Evolutionary conservation across 2,329 filamentous ascomycete genomes (phyloP).

Genomic region (Trichoderma lentiforme): DNA sequence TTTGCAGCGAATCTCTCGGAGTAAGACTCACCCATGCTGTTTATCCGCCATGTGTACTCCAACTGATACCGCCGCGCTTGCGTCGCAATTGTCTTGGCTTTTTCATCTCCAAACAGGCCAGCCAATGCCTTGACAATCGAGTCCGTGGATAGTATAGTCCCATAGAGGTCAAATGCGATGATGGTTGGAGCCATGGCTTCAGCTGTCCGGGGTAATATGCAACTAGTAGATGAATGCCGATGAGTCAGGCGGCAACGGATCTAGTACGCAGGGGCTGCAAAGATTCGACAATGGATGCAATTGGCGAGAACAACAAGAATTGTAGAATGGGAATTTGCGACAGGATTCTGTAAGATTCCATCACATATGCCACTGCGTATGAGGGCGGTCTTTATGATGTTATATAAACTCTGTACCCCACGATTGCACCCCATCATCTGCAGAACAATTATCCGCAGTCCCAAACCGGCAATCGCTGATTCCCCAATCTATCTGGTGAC

Average conservation of each 20-base stretch:
- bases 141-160: constrained; percentile 68
- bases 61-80: constrained; percentile 68
- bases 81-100: constrained; percentile 54
- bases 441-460: constrained; percentile 4
- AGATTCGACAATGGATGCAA: neutral
- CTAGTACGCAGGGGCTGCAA: neutral
- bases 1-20: neutral
- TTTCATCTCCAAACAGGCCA: constrained; percentile 54
- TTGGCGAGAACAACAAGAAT: neutral
- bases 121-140: constrained; percentile 62
- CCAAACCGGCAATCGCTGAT: neutral
- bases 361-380: neutral
- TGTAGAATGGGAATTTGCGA: neutral
- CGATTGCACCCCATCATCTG: neutral
- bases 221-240: constrained; percentile 4
- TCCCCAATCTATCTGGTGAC: neutral
- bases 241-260: constrained; percentile 17
- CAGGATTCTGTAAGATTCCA: constrained; percentile 4
- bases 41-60: constrained; percentile 74
- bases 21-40: constrained; percentile 63
- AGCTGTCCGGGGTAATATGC: neutral
- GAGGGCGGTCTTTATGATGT: neutral
- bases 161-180: constrained; percentile 73
- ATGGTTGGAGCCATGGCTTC: constrained; percentile 36
- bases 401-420: neutral